Evolutionary conservation across 1,284 basidiomycete species (phyloP).

Genomic region (Puccinia novopanici): DNA sequence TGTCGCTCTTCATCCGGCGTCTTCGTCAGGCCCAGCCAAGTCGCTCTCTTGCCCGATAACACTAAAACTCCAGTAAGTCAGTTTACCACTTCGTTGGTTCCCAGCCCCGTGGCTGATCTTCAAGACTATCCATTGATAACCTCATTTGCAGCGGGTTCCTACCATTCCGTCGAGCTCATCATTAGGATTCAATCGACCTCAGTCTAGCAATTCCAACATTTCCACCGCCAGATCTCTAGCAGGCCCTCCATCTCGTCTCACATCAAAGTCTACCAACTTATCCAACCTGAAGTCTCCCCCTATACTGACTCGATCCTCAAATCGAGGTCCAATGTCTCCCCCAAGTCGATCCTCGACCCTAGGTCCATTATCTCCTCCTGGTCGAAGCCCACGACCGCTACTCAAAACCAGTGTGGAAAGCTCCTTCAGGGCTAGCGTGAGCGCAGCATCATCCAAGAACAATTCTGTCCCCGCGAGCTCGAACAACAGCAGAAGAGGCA

Average conservation of each 20-base stretch:
- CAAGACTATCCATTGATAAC: constrained; percentile 19
- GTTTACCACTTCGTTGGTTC: constrained; percentile 25
- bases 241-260: background rate
- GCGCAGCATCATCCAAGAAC: background rate
- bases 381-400: background rate
- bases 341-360: background rate
- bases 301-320: constrained; percentile 9
- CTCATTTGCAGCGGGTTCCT: constrained; percentile 42
- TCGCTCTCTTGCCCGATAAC: constrained; percentile 65
- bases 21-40: constrained; percentile 85
- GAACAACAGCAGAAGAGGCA: constrained; percentile 17
- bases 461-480: constrained; percentile 13
- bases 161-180: constrained; percentile 12
- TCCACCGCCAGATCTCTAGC: constrained; percentile 2
- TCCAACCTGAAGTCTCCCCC: constrained; percentile 26
- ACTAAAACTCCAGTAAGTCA: constrained; percentile 51
- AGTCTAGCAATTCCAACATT: background rate
- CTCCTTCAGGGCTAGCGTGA: background rate
- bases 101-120: constrained; percentile 2
- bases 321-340: constrained; percentile 25
- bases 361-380: constrained; percentile 20
- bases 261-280: background rate
- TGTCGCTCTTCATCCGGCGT: constrained; percentile 79
- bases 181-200: constrained; percentile 32
- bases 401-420: constrained; percentile 11